These are phyloP conservation scores for Diaporthe nobilis DNA, from an alignment of 2,329 filamentous ascomycete species.

Conservation along the genomic window DNA sequence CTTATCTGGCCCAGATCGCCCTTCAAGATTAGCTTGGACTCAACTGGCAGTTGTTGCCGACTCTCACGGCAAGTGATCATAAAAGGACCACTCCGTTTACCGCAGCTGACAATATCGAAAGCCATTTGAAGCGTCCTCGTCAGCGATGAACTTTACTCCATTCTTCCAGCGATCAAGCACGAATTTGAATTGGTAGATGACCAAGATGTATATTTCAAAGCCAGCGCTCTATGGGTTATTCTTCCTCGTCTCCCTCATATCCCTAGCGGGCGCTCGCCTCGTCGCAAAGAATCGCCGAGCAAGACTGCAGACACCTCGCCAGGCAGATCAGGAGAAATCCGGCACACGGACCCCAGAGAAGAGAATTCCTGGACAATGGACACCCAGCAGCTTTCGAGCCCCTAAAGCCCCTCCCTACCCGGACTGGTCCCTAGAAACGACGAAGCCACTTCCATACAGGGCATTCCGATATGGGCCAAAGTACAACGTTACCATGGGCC, in stretches of 20 bases:
- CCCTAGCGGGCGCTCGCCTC: constrained; percentile 25
- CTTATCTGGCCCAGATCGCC: constrained; percentile 29
- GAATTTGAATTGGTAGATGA: background rate
- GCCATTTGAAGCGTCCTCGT: background rate
- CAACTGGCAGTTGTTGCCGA: constrained; percentile 19
- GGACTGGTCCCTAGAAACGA: constrained; percentile 76
- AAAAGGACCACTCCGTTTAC: background rate
- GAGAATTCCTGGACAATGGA: constrained; percentile 62
- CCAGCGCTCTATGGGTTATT: constrained; percentile 23
- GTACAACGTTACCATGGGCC: constrained; percentile 83
- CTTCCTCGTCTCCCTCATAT: constrained; percentile 30
- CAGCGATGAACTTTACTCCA: background rate
- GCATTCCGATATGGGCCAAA: constrained; percentile 84
- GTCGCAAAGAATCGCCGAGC: constrained; percentile 1
- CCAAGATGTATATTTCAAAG: constrained; percentile 21
- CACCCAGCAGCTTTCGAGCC: constrained; percentile 69
- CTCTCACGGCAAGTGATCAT: background rate
- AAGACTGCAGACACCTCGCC: background rate
- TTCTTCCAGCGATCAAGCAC: no score
- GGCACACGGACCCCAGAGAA: constrained; percentile 25
- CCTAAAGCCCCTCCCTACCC: constrained; percentile 74
- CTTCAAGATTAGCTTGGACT: constrained; percentile 13
- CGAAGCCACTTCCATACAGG: constrained; percentile 82
- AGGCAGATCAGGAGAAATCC: constrained; percentile 2
- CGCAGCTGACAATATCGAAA: constrained; percentile 8